Conservation (phyloP, 2,329 filamentous ascomycete species). For the Chaetoscypha palmicola region DNA sequence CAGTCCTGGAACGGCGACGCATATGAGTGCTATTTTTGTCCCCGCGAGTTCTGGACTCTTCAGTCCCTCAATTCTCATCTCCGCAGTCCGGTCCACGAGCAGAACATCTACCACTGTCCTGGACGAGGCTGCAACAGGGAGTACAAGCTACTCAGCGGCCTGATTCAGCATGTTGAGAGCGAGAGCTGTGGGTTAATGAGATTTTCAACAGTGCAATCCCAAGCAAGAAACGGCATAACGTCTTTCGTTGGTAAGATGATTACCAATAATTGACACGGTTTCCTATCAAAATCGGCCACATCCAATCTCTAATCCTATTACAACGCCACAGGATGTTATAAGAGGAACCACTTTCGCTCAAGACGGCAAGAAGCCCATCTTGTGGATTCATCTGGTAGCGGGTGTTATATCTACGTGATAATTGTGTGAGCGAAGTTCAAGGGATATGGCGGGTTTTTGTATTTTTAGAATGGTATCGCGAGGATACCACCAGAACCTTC, state of each 20-base stretch:
- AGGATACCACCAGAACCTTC: no score
- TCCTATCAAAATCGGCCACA: no score
- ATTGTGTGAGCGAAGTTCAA: no score
- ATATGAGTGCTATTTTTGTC: constrained; percentile 51
- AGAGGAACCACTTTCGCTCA: no score
- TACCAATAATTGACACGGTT: not conserved
- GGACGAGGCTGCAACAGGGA: constrained; percentile 11
- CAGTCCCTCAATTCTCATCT: constrained; percentile 44
- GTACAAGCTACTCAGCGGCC: constrained; percentile 21
- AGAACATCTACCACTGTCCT: constrained; percentile 31
- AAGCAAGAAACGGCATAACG: constrained; percentile 16
- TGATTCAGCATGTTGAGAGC: constrained; percentile 25
- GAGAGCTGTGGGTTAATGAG: constrained; percentile 25
- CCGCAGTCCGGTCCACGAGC: constrained; percentile 44
- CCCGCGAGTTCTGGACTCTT: constrained; percentile 34
- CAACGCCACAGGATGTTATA: no score
- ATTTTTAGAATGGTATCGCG: no score
- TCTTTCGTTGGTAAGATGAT: constrained; percentile 32
- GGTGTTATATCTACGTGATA: not conserved
- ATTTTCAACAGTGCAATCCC: constrained; percentile 17
- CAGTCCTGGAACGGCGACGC: constrained; percentile 38
- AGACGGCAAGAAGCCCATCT: no score
- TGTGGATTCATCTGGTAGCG: not conserved
- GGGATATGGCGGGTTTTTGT: no score
- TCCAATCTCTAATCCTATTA: no score